These are phyloP conservation scores for Tulasnella sp. DNA, from an alignment of 768 basidiomycete genomes.

Conservation along the genomic window DNA sequence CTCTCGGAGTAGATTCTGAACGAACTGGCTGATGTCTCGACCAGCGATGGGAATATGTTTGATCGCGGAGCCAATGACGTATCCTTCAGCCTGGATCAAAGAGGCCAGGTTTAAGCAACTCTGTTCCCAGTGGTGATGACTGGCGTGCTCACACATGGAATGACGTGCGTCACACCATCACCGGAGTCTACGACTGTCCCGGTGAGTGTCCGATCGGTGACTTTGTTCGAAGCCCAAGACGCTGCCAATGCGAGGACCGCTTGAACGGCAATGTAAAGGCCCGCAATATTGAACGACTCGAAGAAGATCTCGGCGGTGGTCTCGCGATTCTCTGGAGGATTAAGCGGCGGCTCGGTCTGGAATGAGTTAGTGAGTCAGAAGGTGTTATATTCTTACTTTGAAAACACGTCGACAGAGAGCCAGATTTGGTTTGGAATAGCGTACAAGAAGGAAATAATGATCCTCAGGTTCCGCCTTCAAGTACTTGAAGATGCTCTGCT, in stretches of 20 bases:
- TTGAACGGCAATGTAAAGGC: conserved; percentile 96
- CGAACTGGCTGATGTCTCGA: conserved; percentile 93
- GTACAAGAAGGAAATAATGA: conserved; percentile 91
- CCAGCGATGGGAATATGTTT: conserved; percentile 99
- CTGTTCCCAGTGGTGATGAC: background rate
- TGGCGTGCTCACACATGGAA: conserved; percentile 40
- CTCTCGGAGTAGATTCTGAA: conserved; percentile 90
- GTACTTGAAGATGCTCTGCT: conserved; percentile 99
- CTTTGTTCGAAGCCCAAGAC: conserved; percentile 87
- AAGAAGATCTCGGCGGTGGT: conserved; percentile 99
- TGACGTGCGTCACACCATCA: conserved; percentile 98
- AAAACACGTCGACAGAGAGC: background rate
- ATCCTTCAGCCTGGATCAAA: conserved; percentile 62
- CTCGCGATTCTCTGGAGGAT: conserved; percentile 96
- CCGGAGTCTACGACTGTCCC: conserved; percentile 99
- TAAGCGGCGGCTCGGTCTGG: conserved; percentile 97
- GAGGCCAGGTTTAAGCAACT: conserved; percentile 10
- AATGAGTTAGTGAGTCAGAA: background rate
- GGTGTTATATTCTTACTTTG: background rate
- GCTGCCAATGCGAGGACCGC: conserved; percentile 97
- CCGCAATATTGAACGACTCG: conserved; percentile 98
- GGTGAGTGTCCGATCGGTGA: conserved; percentile 81
- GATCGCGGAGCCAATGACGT: conserved; percentile 97
- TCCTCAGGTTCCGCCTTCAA: conserved; percentile 96
- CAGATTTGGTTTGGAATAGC: conserved; percentile 26